Percentiles rank a stretch among this genome's conserved stretches.
Conservation (phyloP, 2,329 filamentous ascomycete genomes). For the Diaporthe australafricana region DNA sequence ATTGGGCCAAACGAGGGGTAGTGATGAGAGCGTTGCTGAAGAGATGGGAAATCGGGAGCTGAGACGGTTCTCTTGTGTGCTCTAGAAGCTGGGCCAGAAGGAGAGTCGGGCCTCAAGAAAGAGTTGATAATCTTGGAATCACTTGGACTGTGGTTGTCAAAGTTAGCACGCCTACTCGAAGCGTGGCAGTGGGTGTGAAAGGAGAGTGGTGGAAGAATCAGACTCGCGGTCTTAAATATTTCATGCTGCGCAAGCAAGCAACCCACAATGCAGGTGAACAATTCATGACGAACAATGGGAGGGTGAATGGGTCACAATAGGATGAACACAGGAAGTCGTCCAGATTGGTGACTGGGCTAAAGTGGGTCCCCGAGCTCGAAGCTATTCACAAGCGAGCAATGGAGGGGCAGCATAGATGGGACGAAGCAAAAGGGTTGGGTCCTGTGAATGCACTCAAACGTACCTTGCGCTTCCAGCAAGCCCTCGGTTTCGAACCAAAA, state of each 20-base stretch:
- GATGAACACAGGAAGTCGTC: not conserved
- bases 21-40: slow-evolving; percentile 40
- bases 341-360: not conserved
- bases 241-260: not conserved
- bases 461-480: slow-evolving; percentile 34
- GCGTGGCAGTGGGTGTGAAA: not conserved
- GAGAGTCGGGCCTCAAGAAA: slow-evolving; percentile 40
- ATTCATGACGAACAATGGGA: not conserved
- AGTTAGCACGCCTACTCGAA: slow-evolving; percentile 20
- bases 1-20: slow-evolving; percentile 42
- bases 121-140: slow-evolving; percentile 33
- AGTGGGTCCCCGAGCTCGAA: slow-evolving; percentile 6
- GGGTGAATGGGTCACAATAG: slow-evolving; percentile 20
- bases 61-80: slow-evolving; percentile 63
- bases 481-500: slow-evolving; percentile 29
- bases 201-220: not conserved
- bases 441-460: slow-evolving; percentile 10
- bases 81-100: slow-evolving; percentile 39
- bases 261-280: not conserved
- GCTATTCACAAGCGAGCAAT: slow-evolving; percentile 18
- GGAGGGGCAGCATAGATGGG: slow-evolving; percentile 2
- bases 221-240: slow-evolving; percentile 15
- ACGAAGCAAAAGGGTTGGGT: not conserved
- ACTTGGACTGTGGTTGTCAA: slow-evolving; percentile 26
- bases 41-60: slow-evolving; percentile 57